Evolutionary conservation across 2,329 filamentous ascomycete species (phyloP).

Genomic region (Cladosporium halotolerans): DNA sequence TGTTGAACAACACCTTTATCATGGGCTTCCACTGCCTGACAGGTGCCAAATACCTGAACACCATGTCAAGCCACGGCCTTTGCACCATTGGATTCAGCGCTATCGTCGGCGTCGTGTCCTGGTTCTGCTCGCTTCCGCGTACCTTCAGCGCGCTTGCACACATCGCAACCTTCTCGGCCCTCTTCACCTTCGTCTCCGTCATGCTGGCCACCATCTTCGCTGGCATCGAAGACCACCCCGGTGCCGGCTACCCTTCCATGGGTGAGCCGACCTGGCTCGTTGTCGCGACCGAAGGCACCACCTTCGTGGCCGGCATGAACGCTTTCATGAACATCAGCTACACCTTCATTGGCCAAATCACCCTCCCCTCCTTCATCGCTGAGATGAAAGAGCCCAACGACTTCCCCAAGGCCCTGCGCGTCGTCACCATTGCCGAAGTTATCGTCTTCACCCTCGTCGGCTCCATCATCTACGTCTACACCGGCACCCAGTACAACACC

Average conservation of each 20-base stretch:
- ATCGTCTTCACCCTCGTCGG: constrained; percentile 81
- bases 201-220: constrained; percentile 77
- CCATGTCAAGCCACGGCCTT: constrained; percentile 62
- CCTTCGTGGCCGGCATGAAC: constrained; percentile 74
- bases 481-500: constrained; percentile 82
- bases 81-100: constrained; percentile 78
- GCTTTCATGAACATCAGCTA: constrained; percentile 95
- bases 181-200: constrained; percentile 87
- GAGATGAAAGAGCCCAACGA: constrained; percentile 80
- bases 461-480: constrained; percentile 75
- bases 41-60: constrained; percentile 83
- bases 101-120: constrained; percentile 68
- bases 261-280: constrained; percentile 64
- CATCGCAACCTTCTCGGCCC: constrained; percentile 69
- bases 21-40: constrained; percentile 75
- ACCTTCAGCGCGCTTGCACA: constrained; percentile 78
- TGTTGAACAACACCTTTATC: constrained; percentile 91
- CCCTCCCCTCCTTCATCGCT: constrained; percentile 87
- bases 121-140: constrained; percentile 71
- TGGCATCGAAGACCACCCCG: constrained; percentile 67
- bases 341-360: constrained; percentile 94
- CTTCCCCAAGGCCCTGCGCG: constrained; percentile 89
- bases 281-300: constrained; percentile 62
- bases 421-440: constrained; percentile 81
- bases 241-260: constrained; percentile 36